Conservation (phyloP, 768 basidiomycete species). For the Trametes punicea region DNA sequence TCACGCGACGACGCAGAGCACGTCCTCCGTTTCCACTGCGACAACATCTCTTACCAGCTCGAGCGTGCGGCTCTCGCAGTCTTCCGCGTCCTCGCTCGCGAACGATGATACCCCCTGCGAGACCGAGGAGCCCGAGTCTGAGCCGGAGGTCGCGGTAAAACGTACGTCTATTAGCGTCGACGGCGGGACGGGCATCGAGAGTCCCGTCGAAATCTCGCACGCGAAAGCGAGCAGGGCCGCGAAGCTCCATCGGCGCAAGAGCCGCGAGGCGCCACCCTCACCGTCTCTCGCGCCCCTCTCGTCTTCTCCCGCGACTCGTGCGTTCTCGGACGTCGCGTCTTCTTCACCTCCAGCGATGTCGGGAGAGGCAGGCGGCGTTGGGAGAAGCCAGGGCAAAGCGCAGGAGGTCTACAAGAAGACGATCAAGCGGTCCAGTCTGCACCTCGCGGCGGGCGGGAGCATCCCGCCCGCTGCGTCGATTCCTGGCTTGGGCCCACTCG, state of each 20-base stretch:
- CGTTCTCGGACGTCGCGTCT: constrained; percentile 15
- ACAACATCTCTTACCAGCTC: constrained; percentile 26
- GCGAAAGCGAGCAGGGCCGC: constrained; percentile 18
- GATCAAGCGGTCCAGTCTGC: constrained; percentile 19
- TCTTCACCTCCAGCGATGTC: background rate
- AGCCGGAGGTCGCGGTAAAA: constrained; percentile 45
- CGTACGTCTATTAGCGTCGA: constrained; percentile 11
- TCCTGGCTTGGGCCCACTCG: constrained; percentile 37
- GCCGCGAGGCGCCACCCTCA: constrained; percentile 24
- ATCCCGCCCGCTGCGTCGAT: constrained; percentile 38
- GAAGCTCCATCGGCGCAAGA: constrained; percentile 29
- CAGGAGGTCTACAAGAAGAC: constrained; percentile 7
- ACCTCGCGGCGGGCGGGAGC: constrained; percentile 10
- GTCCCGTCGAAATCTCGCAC: constrained; percentile 22
- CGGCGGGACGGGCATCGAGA: constrained; percentile 16
- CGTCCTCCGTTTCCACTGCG: constrained; percentile 32
- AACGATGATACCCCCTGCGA: constrained; percentile 30
- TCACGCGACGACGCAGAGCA: constrained; percentile 27
- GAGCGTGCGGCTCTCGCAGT: constrained; percentile 42
- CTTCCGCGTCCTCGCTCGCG: constrained; percentile 44
- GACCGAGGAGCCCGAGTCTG: constrained; percentile 20
- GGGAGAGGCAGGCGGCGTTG: background rate
- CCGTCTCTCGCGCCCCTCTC: background rate
- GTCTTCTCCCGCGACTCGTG: constrained; percentile 22
- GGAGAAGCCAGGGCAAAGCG: constrained; percentile 11